Evolutionary conservation across 2,329 filamentous ascomycete genomes (phyloP).

Genomic region (Emergomyces africanus): DNA sequence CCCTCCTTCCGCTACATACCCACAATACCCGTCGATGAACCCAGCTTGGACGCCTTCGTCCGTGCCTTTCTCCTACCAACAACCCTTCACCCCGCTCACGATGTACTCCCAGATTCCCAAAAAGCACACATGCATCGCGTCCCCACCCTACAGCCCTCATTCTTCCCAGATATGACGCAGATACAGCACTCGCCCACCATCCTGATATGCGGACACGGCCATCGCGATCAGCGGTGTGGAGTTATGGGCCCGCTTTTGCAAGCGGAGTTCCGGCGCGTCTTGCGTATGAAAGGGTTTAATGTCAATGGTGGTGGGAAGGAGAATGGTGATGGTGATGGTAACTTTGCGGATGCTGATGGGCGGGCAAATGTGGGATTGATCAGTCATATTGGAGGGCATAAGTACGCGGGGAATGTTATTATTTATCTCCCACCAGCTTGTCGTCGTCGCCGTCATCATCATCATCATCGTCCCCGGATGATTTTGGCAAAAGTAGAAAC

Average conservation of each 20-base stretch:
- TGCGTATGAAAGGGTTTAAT: slow-evolving; percentile 20
- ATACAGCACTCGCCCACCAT: slow-evolving; percentile 47
- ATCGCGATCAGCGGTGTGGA: slow-evolving; percentile 71
- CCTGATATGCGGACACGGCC: slow-evolving; percentile 77
- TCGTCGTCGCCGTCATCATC: background rate
- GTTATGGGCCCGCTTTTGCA: slow-evolving; percentile 61
- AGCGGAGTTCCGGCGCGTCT: slow-evolving; percentile 49
- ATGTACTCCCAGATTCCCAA: slow-evolving; percentile 18
- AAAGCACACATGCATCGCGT: slow-evolving; percentile 32
- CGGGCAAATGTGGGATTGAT: slow-evolving; percentile 38
- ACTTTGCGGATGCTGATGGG: slow-evolving; percentile 17
- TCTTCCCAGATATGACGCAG: slow-evolving; percentile 50
- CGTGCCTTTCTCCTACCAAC: slow-evolving; percentile 29
- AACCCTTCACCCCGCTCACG: slow-evolving; percentile 22
- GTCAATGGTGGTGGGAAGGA: slow-evolving; percentile 9
- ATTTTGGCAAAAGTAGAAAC: background rate
- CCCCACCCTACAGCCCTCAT: slow-evolving; percentile 30
- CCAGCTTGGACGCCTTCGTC: slow-evolving; percentile 38
- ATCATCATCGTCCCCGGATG: background rate
- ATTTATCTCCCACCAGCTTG: slow-evolving; percentile 54
- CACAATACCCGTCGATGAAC: slow-evolving; percentile 50
- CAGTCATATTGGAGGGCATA: slow-evolving; percentile 87
- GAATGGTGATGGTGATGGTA: slow-evolving; percentile 7
- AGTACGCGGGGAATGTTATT: slow-evolving; percentile 89
- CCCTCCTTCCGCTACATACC: slow-evolving; percentile 74